Base-by-base conservation (phyloP, 2,329 filamentous ascomycete genomes). In the Claviceps quebecensis region DNA sequence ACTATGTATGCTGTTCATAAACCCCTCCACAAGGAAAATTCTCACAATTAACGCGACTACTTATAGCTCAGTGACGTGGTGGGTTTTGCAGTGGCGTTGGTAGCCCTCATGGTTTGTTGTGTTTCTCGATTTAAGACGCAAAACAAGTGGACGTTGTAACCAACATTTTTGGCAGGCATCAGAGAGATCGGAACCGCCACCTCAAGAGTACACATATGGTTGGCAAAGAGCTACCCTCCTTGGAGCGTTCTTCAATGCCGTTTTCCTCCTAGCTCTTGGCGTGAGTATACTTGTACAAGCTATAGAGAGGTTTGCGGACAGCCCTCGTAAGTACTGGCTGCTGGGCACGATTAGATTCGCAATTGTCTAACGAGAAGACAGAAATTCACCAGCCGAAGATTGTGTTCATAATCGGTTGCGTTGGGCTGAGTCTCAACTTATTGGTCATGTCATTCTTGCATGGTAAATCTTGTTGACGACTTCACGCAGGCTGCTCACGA, bases 161-260 rank as follows among this genome's bases (percentile, higher is more conserved):
- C 29, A 22, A 19, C 16, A 46, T 9, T 2, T 2, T 16, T 14
- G 29, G 7, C 16, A 47, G 81, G 65, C 83, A 52, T 74, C 81
- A 19, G 75, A 83, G 56, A 68, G 72, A 43, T 68, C 70, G 45
- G 66, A 56, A 19, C 56, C 75, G 5, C 76, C 76, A 1, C 82
- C 83, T 0, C 71, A 76, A 45, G 49, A 58, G 23, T 63, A 60
- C 34, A 67, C 84, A 0, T 89, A 86, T 57, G 85, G 85, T n/a
- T 89, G 84, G 84, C 81, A 86, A 52, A 75, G 86, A 36, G 83
- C 84, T 16, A 76, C 78, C n/a, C 64, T 88, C 1, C 70, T 90
- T 0, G 85, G 85, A 5, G 83, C 84, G 22, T 90, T 90, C 65
- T 90, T 89, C 73, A 90, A 90, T 59, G 85, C 85, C 14, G 80